Conservation (phyloP, 1,139 yeast genomes). For the Debaryomyces udenii region DNA sequence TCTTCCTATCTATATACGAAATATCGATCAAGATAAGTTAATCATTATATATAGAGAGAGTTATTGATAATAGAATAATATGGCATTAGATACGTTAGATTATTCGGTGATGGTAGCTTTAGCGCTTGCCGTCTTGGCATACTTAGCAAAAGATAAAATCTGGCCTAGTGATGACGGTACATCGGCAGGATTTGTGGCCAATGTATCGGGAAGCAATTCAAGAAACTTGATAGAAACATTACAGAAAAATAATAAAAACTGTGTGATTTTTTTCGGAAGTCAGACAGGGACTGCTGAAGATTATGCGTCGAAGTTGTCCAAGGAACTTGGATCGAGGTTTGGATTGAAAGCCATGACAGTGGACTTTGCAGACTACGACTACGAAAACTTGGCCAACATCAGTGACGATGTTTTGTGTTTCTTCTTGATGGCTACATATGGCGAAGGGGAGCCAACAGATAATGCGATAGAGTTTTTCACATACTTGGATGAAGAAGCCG, state of each 20-base stretch:
- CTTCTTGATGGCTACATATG: constrained; percentile 88
- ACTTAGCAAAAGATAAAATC: constrained; percentile 68
- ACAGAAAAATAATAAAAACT: constrained; percentile 67
- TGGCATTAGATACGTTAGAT: constrained; percentile 71
- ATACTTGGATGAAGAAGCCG: constrained; percentile 60
- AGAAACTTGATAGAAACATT: constrained; percentile 70
- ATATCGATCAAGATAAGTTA: background rate
- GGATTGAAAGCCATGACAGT: constrained; percentile 84
- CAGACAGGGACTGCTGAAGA: constrained; percentile 99
- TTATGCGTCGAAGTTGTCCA: constrained; percentile 86
- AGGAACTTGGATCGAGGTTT: constrained; percentile 82
- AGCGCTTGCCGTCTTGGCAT: constrained; percentile 63
- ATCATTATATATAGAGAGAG: constrained; percentile 3
- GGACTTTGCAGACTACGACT: constrained; percentile 84
- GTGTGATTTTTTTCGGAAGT: constrained; percentile 86
- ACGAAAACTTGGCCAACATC: constrained; percentile 66
- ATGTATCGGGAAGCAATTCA: constrained; percentile 41
- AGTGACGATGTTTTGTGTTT: constrained; percentile 58
- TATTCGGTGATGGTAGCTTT: constrained; percentile 67
- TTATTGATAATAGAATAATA: constrained; percentile 14
- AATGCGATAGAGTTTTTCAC: constrained; percentile 77
- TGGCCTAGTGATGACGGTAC: constrained; percentile 35
- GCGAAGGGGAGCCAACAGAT: constrained; percentile 98
- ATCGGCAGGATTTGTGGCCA: constrained; percentile 44
- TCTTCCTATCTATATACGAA: no score